Evolutionary conservation across 106 monocot genomes (phyloP), one percentile per base, ranked within the genome.

Genomic region (Chionographis japonica): DNA sequence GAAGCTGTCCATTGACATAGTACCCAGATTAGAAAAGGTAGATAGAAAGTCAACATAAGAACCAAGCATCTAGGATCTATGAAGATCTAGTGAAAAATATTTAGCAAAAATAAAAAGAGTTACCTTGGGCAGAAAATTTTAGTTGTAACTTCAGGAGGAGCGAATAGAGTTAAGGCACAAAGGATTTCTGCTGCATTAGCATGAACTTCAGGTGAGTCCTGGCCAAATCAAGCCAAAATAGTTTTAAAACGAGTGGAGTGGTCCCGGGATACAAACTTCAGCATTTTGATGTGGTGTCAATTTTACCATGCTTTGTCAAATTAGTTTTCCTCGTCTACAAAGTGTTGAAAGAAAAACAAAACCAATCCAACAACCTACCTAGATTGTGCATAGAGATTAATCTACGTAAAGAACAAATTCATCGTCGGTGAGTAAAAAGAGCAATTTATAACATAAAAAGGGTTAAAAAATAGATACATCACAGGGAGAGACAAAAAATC

Each of bases 191-290:
- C 83, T 9, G 84, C 81, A 76, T 86, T 90, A 12, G 90, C 86
- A 81, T 86, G 86, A 53, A 90, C 90, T 81, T 90, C 90, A 43
- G 90, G 73, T 50, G 64, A 79, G 63, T 86, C 76, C 90, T 90
- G 73, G 43, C 76, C 42, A 38, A 74, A 40, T 60, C 37, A 57
- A 36, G 54, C 35, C 71, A 50, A 66, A 57, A 37, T 6, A 64
- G 11, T 19, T 18, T 4, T 11, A 63, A 36, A 67, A 54, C 12
- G 27, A 46, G 46, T 46, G 9, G 9, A 46, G 9, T 46, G 46
- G 5, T 10, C 9, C 8, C 46, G 9, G 46, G 5, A 46, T 46
- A 10, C 5, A 46, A 46, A 46, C 8, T 10, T 46, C 46, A 10
- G 46, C 27, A 27, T 27, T 0, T 27, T 27, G 27, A 27, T 0